A percentile compares a stretch with the other conserved stretches of the same genome.
Evolutionary conservation across 345 rosid genomes (phyloP).

Genomic region (Anacardium occidentale): DNA sequence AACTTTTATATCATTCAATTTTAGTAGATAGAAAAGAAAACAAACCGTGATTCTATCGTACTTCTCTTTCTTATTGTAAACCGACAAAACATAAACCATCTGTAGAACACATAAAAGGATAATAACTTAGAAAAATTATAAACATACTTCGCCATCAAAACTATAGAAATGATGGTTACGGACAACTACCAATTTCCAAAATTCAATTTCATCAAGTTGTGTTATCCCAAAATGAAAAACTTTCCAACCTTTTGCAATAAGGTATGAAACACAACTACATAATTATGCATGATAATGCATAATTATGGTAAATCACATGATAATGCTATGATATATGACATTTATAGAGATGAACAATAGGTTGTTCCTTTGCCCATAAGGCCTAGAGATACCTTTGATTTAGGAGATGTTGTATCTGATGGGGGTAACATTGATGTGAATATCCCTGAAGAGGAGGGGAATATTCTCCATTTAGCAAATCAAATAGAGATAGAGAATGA

Average conservation of each 20-base stretch:
- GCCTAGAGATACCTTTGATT: too few species aligned
- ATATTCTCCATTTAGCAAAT: too few species aligned
- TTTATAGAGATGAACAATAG: too few species aligned
- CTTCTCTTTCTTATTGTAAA: constrained; percentile 95
- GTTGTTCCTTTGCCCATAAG: too few species aligned
- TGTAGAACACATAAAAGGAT: constrained; percentile 36
- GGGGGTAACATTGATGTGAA: too few species aligned
- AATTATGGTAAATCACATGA: too few species aligned
- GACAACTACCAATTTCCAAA: not conserved
- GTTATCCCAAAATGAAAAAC: not conserved
- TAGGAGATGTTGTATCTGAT: too few species aligned
- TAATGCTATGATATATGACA: too few species aligned
- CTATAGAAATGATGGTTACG: not conserved
- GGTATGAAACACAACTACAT: not conserved
- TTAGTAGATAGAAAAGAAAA: constrained; percentile 21
- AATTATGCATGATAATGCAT: not conserved
- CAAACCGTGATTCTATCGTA: constrained; percentile 78
- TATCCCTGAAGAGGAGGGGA: too few species aligned
- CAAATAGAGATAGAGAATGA: too few species aligned
- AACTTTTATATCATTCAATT: too few species aligned
- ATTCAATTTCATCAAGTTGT: not conserved
- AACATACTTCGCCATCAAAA: not conserved
- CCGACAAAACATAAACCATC: constrained; percentile 94
- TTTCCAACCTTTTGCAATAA: not conserved
- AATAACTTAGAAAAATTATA: not conserved